Evolutionary conservation across 2,329 filamentous ascomycete genomes (phyloP), one percentile per base, ranked within the genome.

Genomic region (Clonostachys sp.): DNA sequence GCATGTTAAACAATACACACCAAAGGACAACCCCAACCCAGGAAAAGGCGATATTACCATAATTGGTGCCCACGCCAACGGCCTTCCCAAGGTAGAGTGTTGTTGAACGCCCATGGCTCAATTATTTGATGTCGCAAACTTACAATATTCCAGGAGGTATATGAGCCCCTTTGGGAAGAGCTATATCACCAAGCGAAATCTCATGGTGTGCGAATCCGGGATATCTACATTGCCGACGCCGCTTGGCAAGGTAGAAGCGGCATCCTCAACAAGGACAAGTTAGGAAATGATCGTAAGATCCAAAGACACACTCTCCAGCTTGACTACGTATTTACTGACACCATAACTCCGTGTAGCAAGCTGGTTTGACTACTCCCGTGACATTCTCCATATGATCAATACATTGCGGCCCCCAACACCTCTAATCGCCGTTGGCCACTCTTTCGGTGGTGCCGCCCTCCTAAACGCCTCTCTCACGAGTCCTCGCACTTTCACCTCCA

Each of bases 191-290:
- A 74, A 16, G 71, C 84, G 6, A 76, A 78, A 53, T 61, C 66
- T 13, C 71, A 75, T 48, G 83, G 82, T 16, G 80, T 95, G 56
- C 75, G 77, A 3, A 89, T 97, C 57, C 81, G 89, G 48, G 75
- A 80, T 51, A 91, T 97, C 56, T 96, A 89, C 87, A 94, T 96
- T 57, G 84, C 89, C 51, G 92, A 97, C 68, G 81, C 87, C n/a
- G 84, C 89, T 33, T 85, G 90, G 61, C 89, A 96, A 70, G 91
- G 91, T 35, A 74, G 81, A 57, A 95, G 88, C 61, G 83, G 86
- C 38, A 71, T 88, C 12, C 61, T 95, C 40, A 97, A 96, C 63
- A 86, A 91, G 65, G 62, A 75, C 39, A 73, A 77, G 12, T 70
- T 95, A 2, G 92, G 91, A 48, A 88, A 96, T 63, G 91, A 97